phyloP scores from a whole-genome alignment of 129 eudicot species.

The Kitagawia praeruptora region DNA sequence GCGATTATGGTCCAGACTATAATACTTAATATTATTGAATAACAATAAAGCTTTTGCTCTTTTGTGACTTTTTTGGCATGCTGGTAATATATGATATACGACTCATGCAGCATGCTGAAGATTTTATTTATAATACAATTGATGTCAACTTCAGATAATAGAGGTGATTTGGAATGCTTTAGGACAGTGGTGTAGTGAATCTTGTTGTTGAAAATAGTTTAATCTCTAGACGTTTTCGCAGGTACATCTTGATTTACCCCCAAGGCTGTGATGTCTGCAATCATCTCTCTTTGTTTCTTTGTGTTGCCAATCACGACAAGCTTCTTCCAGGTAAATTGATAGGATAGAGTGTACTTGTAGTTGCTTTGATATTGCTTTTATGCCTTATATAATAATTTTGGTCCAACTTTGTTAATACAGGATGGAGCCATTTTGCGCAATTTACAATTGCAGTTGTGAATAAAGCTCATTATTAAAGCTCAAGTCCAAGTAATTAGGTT shows the following conservation, averaged over 20 bases:
- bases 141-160: not conserved
- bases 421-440: conserved; percentile 99
- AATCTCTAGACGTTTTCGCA: conserved; percentile 16
- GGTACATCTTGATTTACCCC: conserved; percentile 97
- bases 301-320: conserved; percentile 97
- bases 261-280: conserved; percentile 99
- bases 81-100: not conserved
- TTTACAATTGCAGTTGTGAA: conserved; percentile 98
- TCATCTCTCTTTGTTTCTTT: conserved; percentile 92
- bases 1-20: not conserved
- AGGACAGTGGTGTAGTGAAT: not conserved
- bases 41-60: not conserved
- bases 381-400: not conserved
- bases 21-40: not conserved
- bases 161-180: not conserved
- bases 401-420: conserved; percentile 29
- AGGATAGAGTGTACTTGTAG: not conserved
- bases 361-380: not conserved
- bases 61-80: not conserved
- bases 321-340: conserved; percentile 83
- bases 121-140: not conserved
- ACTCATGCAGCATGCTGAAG: not conserved
- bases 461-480: conserved; percentile 92
- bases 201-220: not conserved
- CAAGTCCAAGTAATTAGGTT: conserved; percentile 99